A percentile compares a stretch with the other conserved stretches of the same genome.
phyloP scores from a whole-genome alignment of 768 basidiomycete genomes.

The Lepiota venenata region DNA sequence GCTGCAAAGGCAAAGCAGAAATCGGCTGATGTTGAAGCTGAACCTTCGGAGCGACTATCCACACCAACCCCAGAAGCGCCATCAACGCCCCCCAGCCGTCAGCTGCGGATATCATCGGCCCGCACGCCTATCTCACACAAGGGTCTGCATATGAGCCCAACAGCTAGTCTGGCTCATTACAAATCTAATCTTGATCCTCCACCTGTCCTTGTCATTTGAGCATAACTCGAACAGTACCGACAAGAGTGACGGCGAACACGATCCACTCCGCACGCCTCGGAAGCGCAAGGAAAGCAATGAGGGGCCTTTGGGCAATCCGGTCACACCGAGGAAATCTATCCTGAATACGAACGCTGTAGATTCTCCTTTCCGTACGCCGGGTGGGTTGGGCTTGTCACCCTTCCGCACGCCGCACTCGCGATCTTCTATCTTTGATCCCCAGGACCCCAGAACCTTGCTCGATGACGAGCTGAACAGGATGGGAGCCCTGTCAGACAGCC shows the following conservation, averaged over 20 bases:
- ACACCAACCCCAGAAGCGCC: constrained; percentile 32
- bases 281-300: constrained; percentile 24
- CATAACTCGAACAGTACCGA: constrained; percentile 1
- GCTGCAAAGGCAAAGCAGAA: constrained; percentile 15
- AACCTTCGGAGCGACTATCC: constrained; percentile 18
- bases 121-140: constrained; percentile 69
- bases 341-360: constrained; percentile 29
- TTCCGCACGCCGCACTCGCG: constrained; percentile 48
- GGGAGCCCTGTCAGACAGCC: constrained; percentile 52
- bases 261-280: constrained; percentile 37
- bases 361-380: constrained; percentile 35
- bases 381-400: constrained; percentile 25
- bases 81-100: constrained; percentile 33
- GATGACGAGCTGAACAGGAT: constrained; percentile 70
- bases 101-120: constrained; percentile 48
- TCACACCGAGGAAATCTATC: constrained; percentile 37
- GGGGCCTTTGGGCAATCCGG: constrained; percentile 25
- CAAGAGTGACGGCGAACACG: constrained; percentile 20
- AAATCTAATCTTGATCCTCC: constrained; percentile 69
- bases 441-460: constrained; percentile 62
- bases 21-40: constrained; percentile 5
- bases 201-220: constrained; percentile 30
- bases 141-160: constrained; percentile 69
- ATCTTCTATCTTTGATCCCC: constrained; percentile 57
- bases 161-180: constrained; percentile 62